Percentiles rank a stretch among this genome's conserved stretches.
phyloP scores from a whole-genome alignment of 148 eudicot species.

The Agrostemma githago region DNA sequence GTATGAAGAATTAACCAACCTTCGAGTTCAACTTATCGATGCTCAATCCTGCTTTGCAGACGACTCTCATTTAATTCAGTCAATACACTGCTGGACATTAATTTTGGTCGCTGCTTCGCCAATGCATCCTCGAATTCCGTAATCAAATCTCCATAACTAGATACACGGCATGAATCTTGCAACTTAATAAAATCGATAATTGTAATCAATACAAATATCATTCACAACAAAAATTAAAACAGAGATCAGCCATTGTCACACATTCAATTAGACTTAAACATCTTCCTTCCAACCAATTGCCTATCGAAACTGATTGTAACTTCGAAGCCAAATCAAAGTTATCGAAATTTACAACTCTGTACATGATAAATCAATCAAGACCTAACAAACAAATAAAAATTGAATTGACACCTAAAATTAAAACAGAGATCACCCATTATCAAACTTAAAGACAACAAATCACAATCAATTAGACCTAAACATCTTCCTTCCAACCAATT shows the following conservation, averaged over 20 bases:
- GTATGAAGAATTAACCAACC: conserved; percentile 37
- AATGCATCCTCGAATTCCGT: conserved; percentile 84
- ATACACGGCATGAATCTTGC: conserved; percentile 44
- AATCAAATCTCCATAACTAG: conserved; percentile 65
- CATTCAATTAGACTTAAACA: neutral
- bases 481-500: no score
- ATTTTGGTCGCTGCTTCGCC: conserved; percentile 58
- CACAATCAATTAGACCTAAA: neutral
- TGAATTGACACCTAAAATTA: neutral
- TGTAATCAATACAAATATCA: conserved; percentile 1
- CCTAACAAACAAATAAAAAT: no score
- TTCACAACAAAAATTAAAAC: neutral
- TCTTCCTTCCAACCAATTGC: no score
- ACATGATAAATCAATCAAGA: neutral
- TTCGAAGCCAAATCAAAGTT: neutral
- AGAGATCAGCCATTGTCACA: neutral
- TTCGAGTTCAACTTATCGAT: conserved; percentile 77
- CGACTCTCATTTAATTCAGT: conserved; percentile 56
- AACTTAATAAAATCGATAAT: neutral
- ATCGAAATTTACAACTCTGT: neutral
- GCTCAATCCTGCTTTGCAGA: conserved; percentile 55
- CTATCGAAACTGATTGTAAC: neutral
- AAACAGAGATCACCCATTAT: neutral
- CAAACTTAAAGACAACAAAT: neutral
- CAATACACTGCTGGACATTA: conserved; percentile 53